Percentiles rank a stretch among this genome's conserved stretches.
phyloP scores from a whole-genome alignment of 495 filamentous ascomycete species.

The Articulospora tetracladia region DNA sequence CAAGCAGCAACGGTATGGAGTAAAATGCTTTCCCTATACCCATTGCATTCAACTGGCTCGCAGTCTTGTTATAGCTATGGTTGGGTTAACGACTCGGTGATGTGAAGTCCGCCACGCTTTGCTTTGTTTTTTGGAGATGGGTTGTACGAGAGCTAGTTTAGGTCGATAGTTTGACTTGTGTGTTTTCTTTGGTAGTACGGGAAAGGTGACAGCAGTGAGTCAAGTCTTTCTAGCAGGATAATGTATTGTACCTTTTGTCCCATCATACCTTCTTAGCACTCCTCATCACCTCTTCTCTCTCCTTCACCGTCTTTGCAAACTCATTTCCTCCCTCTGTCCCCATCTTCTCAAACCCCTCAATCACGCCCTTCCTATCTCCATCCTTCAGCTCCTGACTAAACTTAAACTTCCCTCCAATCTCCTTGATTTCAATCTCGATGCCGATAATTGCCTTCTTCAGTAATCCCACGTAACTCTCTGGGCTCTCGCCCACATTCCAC shows the following conservation, averaged over 20 bases:
- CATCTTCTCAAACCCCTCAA: slow-evolving; percentile 44
- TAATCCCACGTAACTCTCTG: slow-evolving; percentile 39
- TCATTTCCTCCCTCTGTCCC: slow-evolving; percentile 35
- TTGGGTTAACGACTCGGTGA: too few species aligned
- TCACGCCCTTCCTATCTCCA: slow-evolving; percentile 43
- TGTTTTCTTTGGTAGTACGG: too few species aligned
- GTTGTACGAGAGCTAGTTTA: too few species aligned
- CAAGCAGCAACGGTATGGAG: too few species aligned
- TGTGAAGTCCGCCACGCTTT: too few species aligned
- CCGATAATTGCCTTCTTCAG: slow-evolving; percentile 53
- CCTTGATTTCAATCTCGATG: slow-evolving; percentile 45
- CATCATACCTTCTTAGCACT: slow-evolving; percentile 18
- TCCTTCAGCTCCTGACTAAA: slow-evolving; percentile 51
- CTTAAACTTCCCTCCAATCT: slow-evolving; percentile 52
- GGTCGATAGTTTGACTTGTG: too few species aligned
- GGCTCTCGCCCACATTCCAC: slow-evolving; percentile 49
- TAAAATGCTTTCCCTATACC: too few species aligned
- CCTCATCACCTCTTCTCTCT: slow-evolving; percentile 31
- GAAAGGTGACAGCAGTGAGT: too few species aligned
- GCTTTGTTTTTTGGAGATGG: too few species aligned
- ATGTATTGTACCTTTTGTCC: not conserved
- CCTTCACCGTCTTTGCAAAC: slow-evolving; percentile 42
- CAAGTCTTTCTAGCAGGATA: too few species aligned
- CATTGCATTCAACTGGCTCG: too few species aligned
- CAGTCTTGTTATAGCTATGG: too few species aligned